These are phyloP conservation scores for Pseudocercospora cruenta DNA, from an alignment of 2,329 filamentous ascomycete genomes.

Conservation along the genomic window DNA sequence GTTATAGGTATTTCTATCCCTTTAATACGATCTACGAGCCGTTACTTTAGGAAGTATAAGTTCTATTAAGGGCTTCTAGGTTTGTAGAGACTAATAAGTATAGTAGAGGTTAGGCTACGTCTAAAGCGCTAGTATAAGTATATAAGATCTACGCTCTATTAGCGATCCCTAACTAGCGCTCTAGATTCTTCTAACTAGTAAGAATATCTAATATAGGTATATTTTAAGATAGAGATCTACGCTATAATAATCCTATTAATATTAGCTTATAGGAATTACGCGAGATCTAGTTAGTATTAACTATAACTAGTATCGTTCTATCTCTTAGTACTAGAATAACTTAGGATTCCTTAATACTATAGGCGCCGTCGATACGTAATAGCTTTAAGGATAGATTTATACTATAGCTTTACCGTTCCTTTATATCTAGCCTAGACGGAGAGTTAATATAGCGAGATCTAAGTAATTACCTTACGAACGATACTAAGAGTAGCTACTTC, in stretches of 20 bases:
- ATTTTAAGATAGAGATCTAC: not conserved
- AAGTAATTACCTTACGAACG: not conserved
- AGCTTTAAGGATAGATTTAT: not conserved
- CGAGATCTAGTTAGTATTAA: not conserved
- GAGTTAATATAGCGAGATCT: not conserved
- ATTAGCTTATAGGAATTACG: not conserved
- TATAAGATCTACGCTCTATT: not conserved
- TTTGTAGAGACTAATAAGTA: too few relatives aligned
- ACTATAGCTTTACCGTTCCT: not conserved
- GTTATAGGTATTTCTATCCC: not conserved
- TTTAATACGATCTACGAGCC: too few relatives aligned
- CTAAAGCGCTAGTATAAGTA: not conserved
- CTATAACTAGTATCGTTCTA: not conserved
- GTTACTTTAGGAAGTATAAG: too few relatives aligned
- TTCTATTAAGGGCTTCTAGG: too few relatives aligned
- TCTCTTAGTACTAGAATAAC: not conserved
- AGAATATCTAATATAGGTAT: not conserved
- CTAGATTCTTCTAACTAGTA: not conserved
- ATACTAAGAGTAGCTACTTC: not conserved
- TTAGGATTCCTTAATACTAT: not conserved
- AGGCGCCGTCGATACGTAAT: not conserved
- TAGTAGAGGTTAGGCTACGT: too few relatives aligned
- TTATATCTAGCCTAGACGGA: not conserved
- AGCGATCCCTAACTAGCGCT: too few relatives aligned
- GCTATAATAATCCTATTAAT: not conserved